A percentile compares a stretch with the other conserved stretches of the same genome.
Conservation (phyloP, 2,329 filamentous ascomycete species). For the Curvularia sp. region DNA sequence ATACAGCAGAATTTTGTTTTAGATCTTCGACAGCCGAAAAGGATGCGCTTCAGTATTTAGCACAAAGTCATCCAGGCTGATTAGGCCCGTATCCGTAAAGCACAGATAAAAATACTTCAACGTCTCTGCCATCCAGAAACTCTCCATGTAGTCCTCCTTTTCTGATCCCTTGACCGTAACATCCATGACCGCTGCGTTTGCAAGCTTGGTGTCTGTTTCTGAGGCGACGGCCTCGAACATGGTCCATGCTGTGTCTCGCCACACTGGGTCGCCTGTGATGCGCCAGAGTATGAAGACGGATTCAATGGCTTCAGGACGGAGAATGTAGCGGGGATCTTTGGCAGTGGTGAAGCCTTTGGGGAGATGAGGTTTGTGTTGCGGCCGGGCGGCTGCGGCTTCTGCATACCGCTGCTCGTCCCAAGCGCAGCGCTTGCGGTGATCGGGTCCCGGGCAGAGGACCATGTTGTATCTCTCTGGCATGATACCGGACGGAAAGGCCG, state of each 20-base stretch:
- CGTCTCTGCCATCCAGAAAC: conserved; percentile 60
- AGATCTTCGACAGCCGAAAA: conserved; percentile 44
- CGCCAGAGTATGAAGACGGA: conserved; percentile 66
- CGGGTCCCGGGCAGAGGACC: conserved; percentile 53
- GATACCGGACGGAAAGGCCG: conserved; percentile 62
- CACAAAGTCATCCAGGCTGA: conserved; percentile 58
- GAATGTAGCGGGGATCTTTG: conserved; percentile 53
- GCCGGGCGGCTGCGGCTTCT: conserved; percentile 23
- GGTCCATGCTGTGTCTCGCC: conserved; percentile 55
- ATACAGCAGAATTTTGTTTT: not conserved
- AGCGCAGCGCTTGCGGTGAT: conserved; percentile 52
- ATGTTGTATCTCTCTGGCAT: conserved; percentile 66
- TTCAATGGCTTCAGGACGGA: conserved; percentile 65
- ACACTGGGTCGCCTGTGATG: conserved; percentile 60
- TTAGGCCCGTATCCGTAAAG: conserved; percentile 53
- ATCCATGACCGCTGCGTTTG: conserved; percentile 55
- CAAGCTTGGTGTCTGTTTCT: conserved; percentile 50
- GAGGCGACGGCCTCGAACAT: conserved; percentile 55
- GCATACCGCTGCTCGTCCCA: conserved; percentile 54
- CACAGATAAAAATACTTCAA: conserved; percentile 60
- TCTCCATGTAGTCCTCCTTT: conserved; percentile 50
- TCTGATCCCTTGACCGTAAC: conserved; percentile 42
- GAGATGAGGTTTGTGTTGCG: conserved; percentile 38
- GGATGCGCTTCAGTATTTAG: conserved; percentile 61
- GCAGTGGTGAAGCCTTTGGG: conserved; percentile 57